These are phyloP conservation scores for Fremontodendron californicum DNA, from an alignment of 345 rosid genomes.

Conservation along the genomic window DNA sequence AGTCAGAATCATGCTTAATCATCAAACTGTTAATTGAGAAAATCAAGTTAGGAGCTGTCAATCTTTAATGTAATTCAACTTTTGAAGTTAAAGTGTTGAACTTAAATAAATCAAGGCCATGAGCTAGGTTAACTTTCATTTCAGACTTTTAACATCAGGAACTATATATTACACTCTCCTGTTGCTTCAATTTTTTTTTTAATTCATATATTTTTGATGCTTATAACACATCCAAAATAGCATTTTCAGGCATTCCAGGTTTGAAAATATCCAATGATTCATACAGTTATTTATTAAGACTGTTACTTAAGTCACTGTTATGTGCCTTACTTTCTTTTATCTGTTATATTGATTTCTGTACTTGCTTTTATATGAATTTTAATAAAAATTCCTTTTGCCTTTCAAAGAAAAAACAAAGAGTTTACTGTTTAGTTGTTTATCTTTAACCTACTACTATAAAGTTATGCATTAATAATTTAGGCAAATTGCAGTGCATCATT, in stretches of 20 bases:
- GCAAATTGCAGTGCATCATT: not conserved
- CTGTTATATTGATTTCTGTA: not conserved
- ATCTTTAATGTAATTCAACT: not conserved
- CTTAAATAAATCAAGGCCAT: not conserved
- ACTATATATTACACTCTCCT: not conserved
- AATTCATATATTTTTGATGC: not conserved
- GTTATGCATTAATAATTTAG: not conserved
- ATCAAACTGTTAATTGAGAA: not conserved
- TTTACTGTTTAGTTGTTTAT: not conserved
- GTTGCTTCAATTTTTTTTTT: not conserved
- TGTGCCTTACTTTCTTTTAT: not conserved
- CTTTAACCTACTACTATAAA: not conserved
- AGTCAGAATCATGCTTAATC: not conserved
- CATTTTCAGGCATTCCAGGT: not conserved
- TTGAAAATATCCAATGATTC: not conserved
- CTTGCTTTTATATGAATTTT: too few species aligned
- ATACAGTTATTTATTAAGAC: not conserved
- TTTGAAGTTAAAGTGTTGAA: not conserved
- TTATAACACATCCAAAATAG: not conserved
- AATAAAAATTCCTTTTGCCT: not conserved
- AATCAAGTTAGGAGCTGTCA: not conserved
- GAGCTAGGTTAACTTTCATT: not conserved
- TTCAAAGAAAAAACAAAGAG: not conserved
- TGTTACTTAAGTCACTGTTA: not conserved
- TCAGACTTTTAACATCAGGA: not conserved